Evolutionary conservation across 441 rosid species (phyloP), one percentile per base, ranked within the genome.

Genomic region (Euphorbia schlechtendalii): DNA sequence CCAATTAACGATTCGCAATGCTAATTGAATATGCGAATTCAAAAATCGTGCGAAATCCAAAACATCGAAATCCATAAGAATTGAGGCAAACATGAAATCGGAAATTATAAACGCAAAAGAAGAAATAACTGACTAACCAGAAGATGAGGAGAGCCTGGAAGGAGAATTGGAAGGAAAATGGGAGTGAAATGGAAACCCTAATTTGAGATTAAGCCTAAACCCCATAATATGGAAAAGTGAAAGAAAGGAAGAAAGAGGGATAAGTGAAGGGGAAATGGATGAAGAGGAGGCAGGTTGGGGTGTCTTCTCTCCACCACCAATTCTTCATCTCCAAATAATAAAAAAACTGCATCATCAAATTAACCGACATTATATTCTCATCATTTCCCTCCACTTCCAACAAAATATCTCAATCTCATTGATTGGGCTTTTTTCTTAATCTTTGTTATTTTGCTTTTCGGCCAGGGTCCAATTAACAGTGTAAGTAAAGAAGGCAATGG

Each of bases 291-390:
- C 10, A 13, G n/a, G 21, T 27, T 7, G 52, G 17, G 63, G 52
- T 73, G 64, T 66, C 59, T 15, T 63, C 61, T 79, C 75, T 74
- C 82, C 78, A 76, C 90, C 90, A 82, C 85, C 73, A 62, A 76
- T 82, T 81, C 80, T 77, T 79, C 80, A 81, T 79, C 87, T 74
- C 60, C 63, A 72, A 62, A 43, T 20, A 68, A 59, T 49, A 15
- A 4, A 41, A 0, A 3, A 8, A 13, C 2, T 41, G 9, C 10
- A 2, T 0, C 2, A 45, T 17, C 24, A 52, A 61, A 24, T 24
- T 27, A 30, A 51, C 24, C 14, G 34, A 43, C 9, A 32, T 32
- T 7, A 32, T 7, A 32, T 32, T 32, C 36, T 32, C 36, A 32
- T 32, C 36, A 40, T 40, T 40, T 14, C 45, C 25, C 32, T 12